Evolutionary conservation across 164 flowering plant genomes (phyloP).

Genomic region (Berberis vulgaris): DNA sequence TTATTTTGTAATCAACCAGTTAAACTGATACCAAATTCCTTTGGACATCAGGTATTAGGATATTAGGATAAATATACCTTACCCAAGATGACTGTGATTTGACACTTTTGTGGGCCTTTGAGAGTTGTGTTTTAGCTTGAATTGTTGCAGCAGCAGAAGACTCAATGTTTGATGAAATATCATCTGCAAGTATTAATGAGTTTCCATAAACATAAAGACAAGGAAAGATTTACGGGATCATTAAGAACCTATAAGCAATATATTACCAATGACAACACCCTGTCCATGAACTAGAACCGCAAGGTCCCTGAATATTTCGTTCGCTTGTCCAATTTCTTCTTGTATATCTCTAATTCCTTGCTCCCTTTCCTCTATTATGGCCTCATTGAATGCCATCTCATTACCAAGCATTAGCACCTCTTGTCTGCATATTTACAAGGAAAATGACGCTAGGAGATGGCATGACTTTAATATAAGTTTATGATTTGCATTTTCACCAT

Average conservation of each 20-base stretch:
- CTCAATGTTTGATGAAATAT: constrained; percentile 55
- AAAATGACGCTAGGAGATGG: background rate
- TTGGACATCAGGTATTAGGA: no score
- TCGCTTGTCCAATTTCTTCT: constrained; percentile 51
- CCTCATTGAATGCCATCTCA: constrained; percentile 67
- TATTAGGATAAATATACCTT: background rate
- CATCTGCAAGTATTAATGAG: constrained; percentile 34
- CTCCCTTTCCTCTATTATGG: constrained; percentile 12
- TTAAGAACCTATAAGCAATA: background rate
- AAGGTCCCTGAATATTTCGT: constrained; percentile 68
- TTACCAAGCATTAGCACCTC: constrained; percentile 49
- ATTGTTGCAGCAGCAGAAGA: constrained; percentile 39
- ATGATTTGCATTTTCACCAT: background rate
- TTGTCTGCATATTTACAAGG: constrained; percentile 33
- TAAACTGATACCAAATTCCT: no score
- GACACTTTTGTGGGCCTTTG: constrained; percentile 55
- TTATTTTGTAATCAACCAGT: no score
- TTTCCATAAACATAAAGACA: background rate
- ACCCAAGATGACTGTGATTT: constrained; percentile 62
- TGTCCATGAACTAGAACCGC: constrained; percentile 73
- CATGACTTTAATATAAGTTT: background rate
- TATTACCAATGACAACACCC: constrained; percentile 54
- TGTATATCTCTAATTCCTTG: constrained; percentile 57
- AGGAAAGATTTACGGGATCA: background rate
- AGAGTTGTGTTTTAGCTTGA: constrained; percentile 51